Conservation (phyloP, 495 filamentous ascomycete species). For the Penicillium maclennaniae region DNA sequence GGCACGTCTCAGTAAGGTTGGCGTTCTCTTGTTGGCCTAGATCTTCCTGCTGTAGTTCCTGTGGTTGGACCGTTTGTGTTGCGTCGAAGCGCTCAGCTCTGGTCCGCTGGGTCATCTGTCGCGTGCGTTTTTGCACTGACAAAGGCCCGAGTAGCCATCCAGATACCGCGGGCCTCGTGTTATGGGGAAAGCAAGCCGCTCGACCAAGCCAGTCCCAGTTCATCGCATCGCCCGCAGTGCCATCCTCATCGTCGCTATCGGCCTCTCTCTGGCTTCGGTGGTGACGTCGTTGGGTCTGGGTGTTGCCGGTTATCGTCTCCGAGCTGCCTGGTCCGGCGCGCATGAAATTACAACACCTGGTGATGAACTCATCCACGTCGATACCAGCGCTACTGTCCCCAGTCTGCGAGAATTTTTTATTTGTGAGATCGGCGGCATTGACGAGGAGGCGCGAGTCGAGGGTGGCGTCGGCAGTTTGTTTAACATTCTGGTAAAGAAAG, state of each 20-base stretch:
- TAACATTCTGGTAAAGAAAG: conserved; percentile 61
- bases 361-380: conserved; percentile 91
- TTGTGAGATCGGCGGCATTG: conserved; percentile 68
- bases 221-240: conserved; percentile 58
- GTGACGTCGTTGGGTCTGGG: conserved; percentile 32
- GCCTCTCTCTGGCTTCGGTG: conserved; percentile 37
- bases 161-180: conserved; percentile 69
- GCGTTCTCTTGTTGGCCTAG: conserved; percentile 68
- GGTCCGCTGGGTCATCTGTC: conserved; percentile 63
- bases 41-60: conserved; percentile 68
- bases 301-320: conserved; percentile 14
- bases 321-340: conserved; percentile 45
- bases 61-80: conserved; percentile 61
- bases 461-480: conserved; percentile 88
- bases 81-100: conserved; percentile 60
- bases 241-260: conserved; percentile 56
- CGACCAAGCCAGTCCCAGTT: conserved; percentile 86
- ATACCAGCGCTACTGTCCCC: conserved; percentile 68
- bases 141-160: conserved; percentile 88
- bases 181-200: conserved; percentile 65
- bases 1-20: conserved; percentile 67
- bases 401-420: conserved; percentile 65
- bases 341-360: conserved; percentile 90
- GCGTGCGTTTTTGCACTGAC: conserved; percentile 77
- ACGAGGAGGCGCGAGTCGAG: conserved; percentile 85